Percentiles rank a stretch among this genome's conserved stretches.
Conservation (phyloP, 148 eudicot genomes). For the Fagopyrum tataricum region DNA sequence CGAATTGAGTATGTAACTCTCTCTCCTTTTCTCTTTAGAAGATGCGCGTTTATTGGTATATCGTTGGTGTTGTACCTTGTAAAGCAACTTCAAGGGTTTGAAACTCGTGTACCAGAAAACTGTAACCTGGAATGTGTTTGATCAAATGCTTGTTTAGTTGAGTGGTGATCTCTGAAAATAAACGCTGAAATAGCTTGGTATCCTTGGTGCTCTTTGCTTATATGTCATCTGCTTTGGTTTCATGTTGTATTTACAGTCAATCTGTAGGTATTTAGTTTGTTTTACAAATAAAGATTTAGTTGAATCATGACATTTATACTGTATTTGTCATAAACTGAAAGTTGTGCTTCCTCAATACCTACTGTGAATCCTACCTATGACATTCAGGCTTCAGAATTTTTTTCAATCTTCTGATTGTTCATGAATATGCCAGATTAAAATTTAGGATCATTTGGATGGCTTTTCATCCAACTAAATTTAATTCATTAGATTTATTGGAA, state of each 20-base stretch:
- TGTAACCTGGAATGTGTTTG: no score
- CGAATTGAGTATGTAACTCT: slow-evolving; percentile 41
- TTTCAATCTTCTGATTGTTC: background rate
- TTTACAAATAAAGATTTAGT: background rate
- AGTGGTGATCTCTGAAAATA: no score
- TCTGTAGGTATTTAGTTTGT: background rate
- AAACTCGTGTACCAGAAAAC: background rate
- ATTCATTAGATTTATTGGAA: no score
- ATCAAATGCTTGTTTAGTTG: no score
- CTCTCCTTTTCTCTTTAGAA: background rate
- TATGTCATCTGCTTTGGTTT: background rate
- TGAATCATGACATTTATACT: background rate
- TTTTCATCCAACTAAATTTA: no score
- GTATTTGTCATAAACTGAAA: background rate
- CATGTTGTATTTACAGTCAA: background rate
- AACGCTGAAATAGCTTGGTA: background rate
- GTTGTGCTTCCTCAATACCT: background rate
- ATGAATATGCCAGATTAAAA: background rate
- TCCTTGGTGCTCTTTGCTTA: background rate
- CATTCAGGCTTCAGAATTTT: background rate
- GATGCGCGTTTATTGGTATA: background rate
- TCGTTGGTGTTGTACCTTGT: background rate
- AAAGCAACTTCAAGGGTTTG: background rate
- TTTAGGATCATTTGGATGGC: no score
- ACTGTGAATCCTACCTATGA: background rate